Evolutionary conservation across 441 rosid genomes (phyloP).

Genomic region (Erodium trifolium): DNA sequence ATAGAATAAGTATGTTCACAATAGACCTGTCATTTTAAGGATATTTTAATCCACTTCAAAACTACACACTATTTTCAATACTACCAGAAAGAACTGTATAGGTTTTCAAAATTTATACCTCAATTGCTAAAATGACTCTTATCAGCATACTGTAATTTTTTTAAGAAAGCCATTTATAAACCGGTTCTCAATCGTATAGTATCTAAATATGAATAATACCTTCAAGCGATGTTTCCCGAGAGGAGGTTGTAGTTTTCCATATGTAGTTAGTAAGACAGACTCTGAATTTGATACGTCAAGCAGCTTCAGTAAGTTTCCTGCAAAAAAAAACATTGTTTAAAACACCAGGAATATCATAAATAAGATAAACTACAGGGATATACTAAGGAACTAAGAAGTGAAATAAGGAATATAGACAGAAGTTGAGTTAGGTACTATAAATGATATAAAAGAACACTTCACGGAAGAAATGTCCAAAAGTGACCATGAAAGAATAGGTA

Average conservation of each 20-base stretch:
- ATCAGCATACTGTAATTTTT: not conserved
- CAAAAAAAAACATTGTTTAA: constrained; percentile 18
- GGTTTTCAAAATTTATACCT: not conserved
- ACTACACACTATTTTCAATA: not conserved
- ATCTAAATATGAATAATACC: constrained; percentile 33
- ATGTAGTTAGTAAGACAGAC: constrained; percentile 58
- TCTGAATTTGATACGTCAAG: constrained; percentile 66
- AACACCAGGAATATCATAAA: not conserved
- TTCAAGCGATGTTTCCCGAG: constrained; percentile 89
- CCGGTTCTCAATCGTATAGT: not conserved
- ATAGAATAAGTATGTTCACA: not conserved
- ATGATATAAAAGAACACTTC: not conserved
- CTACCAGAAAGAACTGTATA: not conserved
- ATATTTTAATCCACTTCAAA: not conserved
- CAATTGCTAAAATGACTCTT: not conserved
- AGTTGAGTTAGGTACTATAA: constrained; percentile 6
- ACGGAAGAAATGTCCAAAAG: not conserved
- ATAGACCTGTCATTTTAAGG: not conserved
- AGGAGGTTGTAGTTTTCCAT: constrained; percentile 92
- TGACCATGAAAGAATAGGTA: not conserved
- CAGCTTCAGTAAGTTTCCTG: constrained; percentile 78
- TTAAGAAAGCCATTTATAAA: not conserved
- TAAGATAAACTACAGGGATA: not conserved
- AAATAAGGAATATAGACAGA: not conserved
- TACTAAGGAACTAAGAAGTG: not conserved